Conservation (phyloP, 805 yeast genomes). For the Yarrowia porcina region DNA sequence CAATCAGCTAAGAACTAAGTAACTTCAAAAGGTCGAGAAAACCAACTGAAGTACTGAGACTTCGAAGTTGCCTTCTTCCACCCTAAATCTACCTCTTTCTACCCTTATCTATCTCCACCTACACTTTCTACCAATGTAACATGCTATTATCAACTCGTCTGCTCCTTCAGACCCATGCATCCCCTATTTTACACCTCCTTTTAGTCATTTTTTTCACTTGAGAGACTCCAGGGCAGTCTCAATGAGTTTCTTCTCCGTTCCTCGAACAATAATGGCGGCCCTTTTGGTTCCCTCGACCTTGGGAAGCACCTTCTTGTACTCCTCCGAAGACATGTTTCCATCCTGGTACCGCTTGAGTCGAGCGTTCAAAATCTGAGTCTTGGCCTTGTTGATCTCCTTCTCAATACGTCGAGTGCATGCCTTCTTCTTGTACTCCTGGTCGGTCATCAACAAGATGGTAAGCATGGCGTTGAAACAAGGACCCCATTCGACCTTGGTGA, state of each 20-base stretch:
- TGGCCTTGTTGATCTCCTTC: constrained; percentile 26
- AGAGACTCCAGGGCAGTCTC: constrained; percentile 3
- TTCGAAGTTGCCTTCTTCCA: background rate
- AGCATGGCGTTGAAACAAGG: constrained; percentile 29
- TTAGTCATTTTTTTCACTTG: background rate
- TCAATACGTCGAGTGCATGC: constrained; percentile 24
- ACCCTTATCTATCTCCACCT: no score
- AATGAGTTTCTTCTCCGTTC: constrained; percentile 35
- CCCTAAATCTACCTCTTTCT: no score
- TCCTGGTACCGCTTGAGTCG: constrained; percentile 30
- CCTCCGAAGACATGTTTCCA: constrained; percentile 31
- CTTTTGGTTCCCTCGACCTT: constrained; percentile 24
- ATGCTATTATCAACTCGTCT: background rate
- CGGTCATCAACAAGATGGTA: constrained; percentile 28
- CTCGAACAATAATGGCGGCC: constrained; percentile 32
- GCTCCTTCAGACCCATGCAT: background rate
- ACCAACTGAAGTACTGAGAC: background rate
- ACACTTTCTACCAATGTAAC: background rate
- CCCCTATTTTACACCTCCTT: constrained; percentile 1
- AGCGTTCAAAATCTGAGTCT: constrained; percentile 26
- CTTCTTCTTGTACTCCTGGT: constrained; percentile 29
- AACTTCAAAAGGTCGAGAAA: no score
- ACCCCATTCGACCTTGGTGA: constrained; percentile 27
- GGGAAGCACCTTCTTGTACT: constrained; percentile 30
- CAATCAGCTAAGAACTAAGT: no score